Evolutionary conservation across 106 monocot genomes (phyloP).

Genomic region (Platanthera guangdongensis): DNA sequence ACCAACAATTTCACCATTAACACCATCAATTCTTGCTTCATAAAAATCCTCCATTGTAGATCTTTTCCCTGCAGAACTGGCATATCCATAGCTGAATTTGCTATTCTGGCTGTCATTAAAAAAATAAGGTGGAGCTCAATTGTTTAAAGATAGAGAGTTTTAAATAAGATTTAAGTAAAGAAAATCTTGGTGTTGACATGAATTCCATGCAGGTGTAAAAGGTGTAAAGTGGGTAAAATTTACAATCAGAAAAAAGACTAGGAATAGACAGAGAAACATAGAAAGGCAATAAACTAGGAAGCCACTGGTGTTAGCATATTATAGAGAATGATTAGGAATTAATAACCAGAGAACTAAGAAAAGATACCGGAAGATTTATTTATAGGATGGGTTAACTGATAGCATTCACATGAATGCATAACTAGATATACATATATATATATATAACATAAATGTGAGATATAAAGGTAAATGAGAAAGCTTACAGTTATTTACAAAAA

Average conservation of each 20-base stretch:
- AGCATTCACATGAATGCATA: not conserved
- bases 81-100: conserved; percentile 14
- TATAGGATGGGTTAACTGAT: not conserved
- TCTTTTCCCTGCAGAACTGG: conserved; percentile 4
- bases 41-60: conserved; percentile 8
- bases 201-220: not conserved
- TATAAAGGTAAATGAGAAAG: not conserved
- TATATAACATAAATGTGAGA: not conserved
- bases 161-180: not conserved
- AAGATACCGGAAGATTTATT: not conserved
- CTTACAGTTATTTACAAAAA: not conserved
- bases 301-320: too few species aligned
- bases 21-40: conserved; percentile 7
- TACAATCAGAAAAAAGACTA: not conserved
- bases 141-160: not conserved
- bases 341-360: not conserved
- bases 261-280: not conserved
- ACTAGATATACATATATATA: not conserved
- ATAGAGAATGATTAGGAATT: not conserved
- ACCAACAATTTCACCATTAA: conserved; percentile 8
- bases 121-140: conserved; percentile 3
- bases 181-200: not conserved
- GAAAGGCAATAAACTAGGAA: not conserved
- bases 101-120: not conserved
- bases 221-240: not conserved